Conservation (phyloP, 768 basidiomycete genomes). For the Trametes sanguinea region DNA sequence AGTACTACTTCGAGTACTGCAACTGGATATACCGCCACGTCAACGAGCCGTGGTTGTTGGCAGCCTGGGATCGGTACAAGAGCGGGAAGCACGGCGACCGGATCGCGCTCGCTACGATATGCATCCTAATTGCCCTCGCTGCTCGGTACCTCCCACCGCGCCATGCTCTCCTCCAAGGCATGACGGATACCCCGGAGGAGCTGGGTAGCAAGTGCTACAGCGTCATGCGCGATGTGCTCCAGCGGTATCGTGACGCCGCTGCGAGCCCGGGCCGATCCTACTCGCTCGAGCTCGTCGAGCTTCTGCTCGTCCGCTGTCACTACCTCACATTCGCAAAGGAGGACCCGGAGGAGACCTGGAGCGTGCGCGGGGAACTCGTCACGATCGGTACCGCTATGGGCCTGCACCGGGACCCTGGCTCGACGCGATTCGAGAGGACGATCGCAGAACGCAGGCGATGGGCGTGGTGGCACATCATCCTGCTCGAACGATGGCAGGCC, state of each 20-base stretch:
- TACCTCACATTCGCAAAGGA: slow-evolving; percentile 73
- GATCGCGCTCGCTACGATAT: slow-evolving; percentile 68
- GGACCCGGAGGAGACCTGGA: slow-evolving; percentile 83
- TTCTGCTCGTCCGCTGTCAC: slow-evolving; percentile 67
- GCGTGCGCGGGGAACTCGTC: slow-evolving; percentile 69
- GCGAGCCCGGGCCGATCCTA: slow-evolving; percentile 29
- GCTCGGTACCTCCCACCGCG: slow-evolving; percentile 69
- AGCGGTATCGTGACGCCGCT: slow-evolving; percentile 57
- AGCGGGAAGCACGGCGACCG: slow-evolving; percentile 65
- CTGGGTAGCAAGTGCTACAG: slow-evolving; percentile 68
- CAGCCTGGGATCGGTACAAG: slow-evolving; percentile 77
- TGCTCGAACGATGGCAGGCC: slow-evolving; percentile 85
- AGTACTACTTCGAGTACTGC: slow-evolving; percentile 83
- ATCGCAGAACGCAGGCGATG: slow-evolving; percentile 78
- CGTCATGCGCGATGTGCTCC: slow-evolving; percentile 63
- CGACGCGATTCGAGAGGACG: slow-evolving; percentile 69
- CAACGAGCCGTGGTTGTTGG: slow-evolving; percentile 59
- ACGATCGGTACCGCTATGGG: slow-evolving; percentile 82
- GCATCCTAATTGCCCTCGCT: slow-evolving; percentile 73
- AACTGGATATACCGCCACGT: slow-evolving; percentile 87
- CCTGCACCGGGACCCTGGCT: slow-evolving; percentile 82
- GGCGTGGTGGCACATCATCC: slow-evolving; percentile 90
- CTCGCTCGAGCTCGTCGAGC: slow-evolving; percentile 72
- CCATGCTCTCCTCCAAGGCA: slow-evolving; percentile 58
- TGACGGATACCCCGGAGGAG: slow-evolving; percentile 56